Evolutionary conservation across 2,329 filamentous ascomycete species (phyloP).

Genomic region (Cladosporium oxysporum): DNA sequence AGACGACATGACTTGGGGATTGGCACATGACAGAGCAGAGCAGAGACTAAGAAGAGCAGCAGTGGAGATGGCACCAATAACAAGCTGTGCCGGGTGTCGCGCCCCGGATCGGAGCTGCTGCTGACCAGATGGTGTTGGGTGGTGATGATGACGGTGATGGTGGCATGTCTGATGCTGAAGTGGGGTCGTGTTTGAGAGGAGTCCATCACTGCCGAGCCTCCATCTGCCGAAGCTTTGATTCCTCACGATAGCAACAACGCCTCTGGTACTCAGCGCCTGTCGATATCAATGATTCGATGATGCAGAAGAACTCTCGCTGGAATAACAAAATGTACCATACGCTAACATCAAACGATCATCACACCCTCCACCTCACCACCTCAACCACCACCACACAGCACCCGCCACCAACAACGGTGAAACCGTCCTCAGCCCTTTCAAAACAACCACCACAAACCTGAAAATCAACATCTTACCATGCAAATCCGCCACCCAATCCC

Average conservation of each 20-base stretch:
- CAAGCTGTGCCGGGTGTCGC: not conserved
- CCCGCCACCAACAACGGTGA: not conserved
- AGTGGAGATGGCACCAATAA: not conserved
- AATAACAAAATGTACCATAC: not conserved
- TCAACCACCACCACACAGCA: conserved; percentile 6
- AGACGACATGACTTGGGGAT: conserved; percentile 3
- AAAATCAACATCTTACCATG: conserved; percentile 9
- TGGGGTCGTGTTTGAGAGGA: not conserved
- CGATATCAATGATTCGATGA: not conserved
- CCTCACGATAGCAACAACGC: not conserved
- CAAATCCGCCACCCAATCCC: not conserved
- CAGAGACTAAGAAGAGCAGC: not conserved
- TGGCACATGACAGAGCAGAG: conserved; percentile 18
- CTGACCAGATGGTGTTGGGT: not conserved
- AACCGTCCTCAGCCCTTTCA: not conserved
- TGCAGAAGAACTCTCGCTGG: not conserved
- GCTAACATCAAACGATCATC: not conserved
- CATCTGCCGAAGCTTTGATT: not conserved
- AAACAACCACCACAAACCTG: not conserved
- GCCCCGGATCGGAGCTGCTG: conserved; percentile 6
- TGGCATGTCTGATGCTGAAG: not conserved
- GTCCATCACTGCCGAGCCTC: not conserved
- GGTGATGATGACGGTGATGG: not conserved
- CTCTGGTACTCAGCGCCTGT: not conserved
- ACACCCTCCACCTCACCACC: not conserved